phyloP scores from a whole-genome alignment of 2,329 filamentous ascomycete genomes.

The Aspergillus sp. region DNA sequence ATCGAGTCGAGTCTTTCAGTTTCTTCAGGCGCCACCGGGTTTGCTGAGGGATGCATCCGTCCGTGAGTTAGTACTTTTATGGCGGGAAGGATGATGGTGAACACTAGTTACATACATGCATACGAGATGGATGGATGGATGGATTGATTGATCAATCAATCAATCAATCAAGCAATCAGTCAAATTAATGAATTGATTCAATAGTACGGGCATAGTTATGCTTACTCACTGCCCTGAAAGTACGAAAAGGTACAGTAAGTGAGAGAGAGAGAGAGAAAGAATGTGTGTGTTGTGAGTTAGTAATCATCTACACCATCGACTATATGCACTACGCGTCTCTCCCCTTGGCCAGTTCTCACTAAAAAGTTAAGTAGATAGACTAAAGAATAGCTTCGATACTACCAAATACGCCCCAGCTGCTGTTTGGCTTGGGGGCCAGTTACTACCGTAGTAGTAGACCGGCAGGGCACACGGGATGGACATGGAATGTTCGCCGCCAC shows the following conservation, averaged over 20 bases:
- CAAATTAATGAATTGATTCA: background rate
- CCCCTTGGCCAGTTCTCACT: background rate
- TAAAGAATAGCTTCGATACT: background rate
- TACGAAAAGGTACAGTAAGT: background rate
- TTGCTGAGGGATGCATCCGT: background rate
- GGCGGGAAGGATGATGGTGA: background rate
- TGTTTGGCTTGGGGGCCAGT: constrained; percentile 2
- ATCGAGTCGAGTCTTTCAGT: background rate
- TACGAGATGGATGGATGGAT: background rate
- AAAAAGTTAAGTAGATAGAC: too few relatives aligned
- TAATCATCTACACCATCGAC: too few relatives aligned
- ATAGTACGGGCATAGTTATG: background rate
- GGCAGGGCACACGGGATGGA: background rate
- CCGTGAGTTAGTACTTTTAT: background rate
- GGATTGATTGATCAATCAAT: background rate
- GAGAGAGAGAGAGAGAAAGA: too few relatives aligned
- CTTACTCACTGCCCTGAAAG: background rate
- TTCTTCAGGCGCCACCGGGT: background rate
- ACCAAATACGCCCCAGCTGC: background rate
- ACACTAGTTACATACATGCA: too few relatives aligned
- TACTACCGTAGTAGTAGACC: background rate
- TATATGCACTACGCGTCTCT: background rate
- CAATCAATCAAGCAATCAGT: background rate
- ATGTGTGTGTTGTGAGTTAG: too few relatives aligned
- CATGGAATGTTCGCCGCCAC: background rate